Evolutionary conservation across 768 basidiomycete genomes (phyloP).

Genomic region (Auricularia sp.): DNA sequence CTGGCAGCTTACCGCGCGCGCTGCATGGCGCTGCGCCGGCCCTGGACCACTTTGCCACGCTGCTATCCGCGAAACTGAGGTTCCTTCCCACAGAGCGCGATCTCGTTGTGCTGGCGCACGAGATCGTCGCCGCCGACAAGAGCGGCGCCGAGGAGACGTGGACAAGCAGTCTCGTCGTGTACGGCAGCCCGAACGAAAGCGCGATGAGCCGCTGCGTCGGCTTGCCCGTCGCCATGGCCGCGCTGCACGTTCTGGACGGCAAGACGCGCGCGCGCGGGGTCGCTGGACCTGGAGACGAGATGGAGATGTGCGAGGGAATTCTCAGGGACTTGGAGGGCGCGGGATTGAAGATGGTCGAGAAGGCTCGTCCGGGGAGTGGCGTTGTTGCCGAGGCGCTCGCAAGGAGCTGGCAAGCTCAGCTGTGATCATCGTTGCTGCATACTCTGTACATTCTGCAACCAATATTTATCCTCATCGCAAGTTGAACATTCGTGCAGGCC

Average conservation of each 20-base stretch:
- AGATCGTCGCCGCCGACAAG: conserved; percentile 38
- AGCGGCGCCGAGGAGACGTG: conserved; percentile 38
- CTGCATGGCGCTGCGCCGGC: conserved; percentile 20
- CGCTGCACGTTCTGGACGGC: conserved; percentile 60
- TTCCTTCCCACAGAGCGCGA: conserved; percentile 70
- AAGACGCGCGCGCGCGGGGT: conserved; percentile 27
- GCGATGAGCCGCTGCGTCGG: conserved; percentile 93
- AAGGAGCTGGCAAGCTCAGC: neutral
- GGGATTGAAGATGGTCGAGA: conserved; percentile 25
- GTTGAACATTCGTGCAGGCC: too few relatives aligned
- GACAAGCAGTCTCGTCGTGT: conserved; percentile 54
- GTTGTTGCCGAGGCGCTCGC: neutral
- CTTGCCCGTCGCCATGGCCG: conserved; percentile 76
- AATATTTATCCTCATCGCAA: too few relatives aligned
- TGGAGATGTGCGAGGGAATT: conserved; percentile 51
- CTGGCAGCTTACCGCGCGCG: conserved; percentile 3
- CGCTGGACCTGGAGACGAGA: conserved; percentile 64
- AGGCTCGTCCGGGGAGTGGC: neutral
- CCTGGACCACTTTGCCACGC: conserved; percentile 62
- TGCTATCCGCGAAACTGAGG: conserved; percentile 60
- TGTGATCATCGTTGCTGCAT: neutral
- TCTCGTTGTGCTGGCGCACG: conserved; percentile 78
- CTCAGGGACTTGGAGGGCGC: conserved; percentile 45
- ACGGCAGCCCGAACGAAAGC: conserved; percentile 47
- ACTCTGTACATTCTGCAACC: too few relatives aligned